Evolutionary conservation across 768 basidiomycete genomes (phyloP), one percentile per base, ranked within the genome.

Genomic region (Boletus pseudopeckii): DNA sequence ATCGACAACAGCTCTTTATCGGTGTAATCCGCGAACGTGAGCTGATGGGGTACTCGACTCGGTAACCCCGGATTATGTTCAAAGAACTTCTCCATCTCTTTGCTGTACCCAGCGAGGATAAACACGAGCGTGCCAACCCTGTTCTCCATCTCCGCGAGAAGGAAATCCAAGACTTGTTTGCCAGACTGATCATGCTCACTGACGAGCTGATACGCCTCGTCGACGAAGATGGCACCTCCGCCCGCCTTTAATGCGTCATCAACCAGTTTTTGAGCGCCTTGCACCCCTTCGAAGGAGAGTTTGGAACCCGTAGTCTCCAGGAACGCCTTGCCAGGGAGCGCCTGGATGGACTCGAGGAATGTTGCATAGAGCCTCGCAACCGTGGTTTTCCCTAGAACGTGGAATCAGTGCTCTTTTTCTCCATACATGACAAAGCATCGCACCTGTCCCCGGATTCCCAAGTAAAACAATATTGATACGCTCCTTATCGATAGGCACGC

Each of bases 81-180:
- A 55, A 88, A 88, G 69, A 89, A 88, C 47, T 76, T 82, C 56
- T 89, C 86, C 87, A 88, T 88, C 64, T 89, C 74, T 52, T 79
- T 83, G 65, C 71, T 78, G 63, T 89, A 89, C 4, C 86, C 86
- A 0, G 87, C 86, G 9, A 89, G 72, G 56, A 89, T 82, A 68
- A 88, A 89, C 5, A 87, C 83, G 15, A 86, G 61, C 10, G 72
- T 80, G 8, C 85, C 86, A 4, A 83, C 74, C 28, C 76, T 75
- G 66, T 88, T 87, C 60, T 88, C 85, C 84, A 88, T 88, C 64
- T 88, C 86, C 0, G 85, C 84, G 4, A 89, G 75, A 1, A 88
- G 77, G 60, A 81, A 88, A 54, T 89, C 86, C 17, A 89, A 73
- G 5, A 88, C 85, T 55, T 81, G 79, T 18, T 66, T 62, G 4